Percentiles rank a stretch among this genome's conserved stretches.
phyloP scores from a whole-genome alignment of 2,329 filamentous ascomycete species.

The Alternaria arbusti region DNA sequence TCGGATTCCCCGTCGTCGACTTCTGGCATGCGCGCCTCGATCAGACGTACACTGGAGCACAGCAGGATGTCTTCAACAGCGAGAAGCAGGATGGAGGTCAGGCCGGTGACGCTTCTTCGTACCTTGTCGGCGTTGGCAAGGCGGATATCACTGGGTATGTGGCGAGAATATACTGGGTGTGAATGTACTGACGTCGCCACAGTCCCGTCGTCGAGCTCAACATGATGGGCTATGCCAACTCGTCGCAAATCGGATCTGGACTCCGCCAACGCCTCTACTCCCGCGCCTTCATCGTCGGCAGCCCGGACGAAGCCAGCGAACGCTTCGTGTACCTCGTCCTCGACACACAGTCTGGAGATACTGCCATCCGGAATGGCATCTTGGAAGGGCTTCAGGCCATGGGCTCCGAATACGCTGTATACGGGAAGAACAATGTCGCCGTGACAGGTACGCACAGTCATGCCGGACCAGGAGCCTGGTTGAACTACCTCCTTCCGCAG shows the following conservation, averaged over 20 bases:
- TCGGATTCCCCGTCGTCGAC: conserved; percentile 45
- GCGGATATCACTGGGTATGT: conserved; percentile 73
- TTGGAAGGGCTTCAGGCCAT: conserved; percentile 73
- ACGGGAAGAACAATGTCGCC: conserved; percentile 81
- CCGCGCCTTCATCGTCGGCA: conserved; percentile 84
- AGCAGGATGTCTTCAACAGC: conserved; percentile 34
- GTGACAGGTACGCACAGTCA: conserved; percentile 94
- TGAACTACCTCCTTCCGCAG: conserved; percentile 92
- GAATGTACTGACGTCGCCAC: conserved; percentile 14
- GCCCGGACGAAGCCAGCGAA: conserved; percentile 68
- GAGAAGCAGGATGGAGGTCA: conserved; percentile 36
- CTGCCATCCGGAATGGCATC: conserved; percentile 86
- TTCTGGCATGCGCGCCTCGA: conserved; percentile 45
- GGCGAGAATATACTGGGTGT: too few relatives aligned
- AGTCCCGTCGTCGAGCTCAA: conserved; percentile 88
- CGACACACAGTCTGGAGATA: conserved; percentile 87
- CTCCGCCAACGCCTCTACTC: conserved; percentile 88
- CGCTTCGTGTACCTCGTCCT: conserved; percentile 87
- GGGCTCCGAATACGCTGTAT: conserved; percentile 75
- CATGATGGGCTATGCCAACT: conserved; percentile 89
- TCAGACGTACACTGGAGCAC: conserved; percentile 24
- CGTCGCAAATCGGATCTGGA: conserved; percentile 81
- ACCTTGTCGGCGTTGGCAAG: conserved; percentile 72
- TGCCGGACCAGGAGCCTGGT: conserved; percentile 87
- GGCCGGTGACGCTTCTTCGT: conserved; percentile 54